phyloP scores from a whole-genome alignment of 2,329 filamentous ascomycete species.

The Sporothrix humicola region DNA sequence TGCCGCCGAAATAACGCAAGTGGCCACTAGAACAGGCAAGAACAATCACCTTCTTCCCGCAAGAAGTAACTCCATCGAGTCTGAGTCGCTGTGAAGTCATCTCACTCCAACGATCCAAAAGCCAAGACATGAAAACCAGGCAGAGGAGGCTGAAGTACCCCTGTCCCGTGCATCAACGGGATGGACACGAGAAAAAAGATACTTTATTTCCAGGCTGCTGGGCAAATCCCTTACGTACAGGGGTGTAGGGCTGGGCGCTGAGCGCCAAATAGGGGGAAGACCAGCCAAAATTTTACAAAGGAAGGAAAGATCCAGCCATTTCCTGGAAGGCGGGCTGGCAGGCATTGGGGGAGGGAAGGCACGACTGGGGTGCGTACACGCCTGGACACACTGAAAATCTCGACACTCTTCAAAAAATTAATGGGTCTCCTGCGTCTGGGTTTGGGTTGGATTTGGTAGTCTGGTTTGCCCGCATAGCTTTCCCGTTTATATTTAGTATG shows the following conservation, averaged over 20 bases:
- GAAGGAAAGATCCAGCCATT: background rate
- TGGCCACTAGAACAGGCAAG: background rate
- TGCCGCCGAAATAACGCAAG: background rate
- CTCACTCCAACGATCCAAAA: background rate
- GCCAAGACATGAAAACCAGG: conserved; percentile 3
- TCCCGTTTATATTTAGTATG: conserved; percentile 28
- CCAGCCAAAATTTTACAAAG: background rate
- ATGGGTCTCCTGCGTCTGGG: background rate
- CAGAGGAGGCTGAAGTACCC: conserved; percentile 20
- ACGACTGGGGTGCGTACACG: background rate
- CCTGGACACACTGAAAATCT: too few relatives aligned
- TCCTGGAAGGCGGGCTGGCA: background rate
- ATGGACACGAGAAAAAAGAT: background rate
- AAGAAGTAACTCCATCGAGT: background rate
- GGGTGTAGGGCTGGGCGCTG: conserved; percentile 4
- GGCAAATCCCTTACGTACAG: background rate
- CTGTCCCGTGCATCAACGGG: conserved; percentile 20
- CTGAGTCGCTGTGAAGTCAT: background rate
- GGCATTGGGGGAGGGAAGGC: background rate
- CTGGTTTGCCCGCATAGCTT: conserved; percentile 16
- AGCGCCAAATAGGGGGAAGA: background rate
- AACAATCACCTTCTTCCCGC: background rate
- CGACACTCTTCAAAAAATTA: too few relatives aligned
- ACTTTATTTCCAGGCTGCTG: background rate
- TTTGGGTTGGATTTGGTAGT: background rate